Percentiles rank a stretch among this genome's conserved stretches.
These are phyloP conservation scores for Paecilomyces fulvus DNA, from an alignment of 2,329 filamentous ascomycete genomes.

Conservation along the genomic window DNA sequence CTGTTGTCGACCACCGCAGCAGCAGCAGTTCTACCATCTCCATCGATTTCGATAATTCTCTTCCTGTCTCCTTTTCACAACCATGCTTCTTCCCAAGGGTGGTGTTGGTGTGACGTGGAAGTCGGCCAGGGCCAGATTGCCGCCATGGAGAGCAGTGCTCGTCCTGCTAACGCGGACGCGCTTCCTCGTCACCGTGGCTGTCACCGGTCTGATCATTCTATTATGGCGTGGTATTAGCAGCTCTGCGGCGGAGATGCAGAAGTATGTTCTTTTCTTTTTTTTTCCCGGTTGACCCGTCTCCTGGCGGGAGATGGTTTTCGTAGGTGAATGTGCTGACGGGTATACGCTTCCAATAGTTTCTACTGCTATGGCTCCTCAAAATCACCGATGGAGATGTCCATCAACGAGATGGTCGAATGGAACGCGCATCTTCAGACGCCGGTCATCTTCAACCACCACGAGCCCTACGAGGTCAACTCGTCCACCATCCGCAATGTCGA, in stretches of 20 bases:
- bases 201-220: conserved; percentile 64
- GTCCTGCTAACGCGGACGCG: conserved; percentile 66
- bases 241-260: conserved; percentile 82
- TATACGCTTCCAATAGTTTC: conserved; percentile 53
- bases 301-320: not conserved
- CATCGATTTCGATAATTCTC: not conserved
- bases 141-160: conserved; percentile 64
- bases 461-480: conserved; percentile 74
- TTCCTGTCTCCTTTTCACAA: conserved; percentile 14
- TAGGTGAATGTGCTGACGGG: not conserved
- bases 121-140: conserved; percentile 69
- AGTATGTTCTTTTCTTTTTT: conserved; percentile 45
- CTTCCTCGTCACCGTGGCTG: conserved; percentile 63
- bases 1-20: not conserved
- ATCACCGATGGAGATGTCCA: conserved; percentile 89
- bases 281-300: not conserved
- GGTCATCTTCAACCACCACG: conserved; percentile 93
- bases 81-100: conserved; percentile 84
- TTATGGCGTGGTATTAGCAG: conserved; percentile 80
- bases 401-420: conserved; percentile 88
- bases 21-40: not conserved
- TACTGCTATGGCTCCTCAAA: conserved; percentile 95
- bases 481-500: conserved; percentile 70
- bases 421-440: conserved; percentile 81
- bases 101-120: conserved; percentile 89